These are phyloP conservation scores for Phytopythium ostracodes DNA, from an alignment of 352 stramenopile species.

Conservation along the genomic window DNA sequence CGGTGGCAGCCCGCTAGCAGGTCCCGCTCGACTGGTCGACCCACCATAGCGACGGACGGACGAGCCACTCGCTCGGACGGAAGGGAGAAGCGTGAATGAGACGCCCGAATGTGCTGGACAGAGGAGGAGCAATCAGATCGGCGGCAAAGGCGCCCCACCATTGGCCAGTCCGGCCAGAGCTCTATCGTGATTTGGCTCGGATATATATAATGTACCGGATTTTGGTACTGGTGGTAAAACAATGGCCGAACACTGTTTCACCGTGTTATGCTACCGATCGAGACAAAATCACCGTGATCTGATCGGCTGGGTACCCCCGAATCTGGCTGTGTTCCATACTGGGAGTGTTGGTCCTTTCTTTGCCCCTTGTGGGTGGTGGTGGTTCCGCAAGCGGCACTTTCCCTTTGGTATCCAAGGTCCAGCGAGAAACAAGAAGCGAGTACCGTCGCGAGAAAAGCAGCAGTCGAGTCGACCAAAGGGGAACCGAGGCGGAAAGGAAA, in stretches of 20 bases:
- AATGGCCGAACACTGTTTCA: no score
- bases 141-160: neutral
- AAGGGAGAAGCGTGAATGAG: neutral
- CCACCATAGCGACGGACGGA: neutral
- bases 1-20: neutral
- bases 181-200: no score
- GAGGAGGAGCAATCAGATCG: neutral
- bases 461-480: neutral
- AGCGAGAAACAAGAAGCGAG: neutral
- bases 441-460: constrained; percentile 5
- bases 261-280: no score
- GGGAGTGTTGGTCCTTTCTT: no score
- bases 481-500: neutral
- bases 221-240: no score
- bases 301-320: no score
- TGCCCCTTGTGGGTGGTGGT: neutral
- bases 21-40: neutral
- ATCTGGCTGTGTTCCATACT: no score
- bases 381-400: neutral
- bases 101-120: no score
- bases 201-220: no score
- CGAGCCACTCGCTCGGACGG: neutral
- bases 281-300: no score
- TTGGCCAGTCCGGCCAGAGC: no score
- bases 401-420: constrained; percentile 1